Evolutionary conservation across 306 rosid species (phyloP), one percentile per base, ranked within the genome.

Genomic region (Cicer judaicum): DNA sequence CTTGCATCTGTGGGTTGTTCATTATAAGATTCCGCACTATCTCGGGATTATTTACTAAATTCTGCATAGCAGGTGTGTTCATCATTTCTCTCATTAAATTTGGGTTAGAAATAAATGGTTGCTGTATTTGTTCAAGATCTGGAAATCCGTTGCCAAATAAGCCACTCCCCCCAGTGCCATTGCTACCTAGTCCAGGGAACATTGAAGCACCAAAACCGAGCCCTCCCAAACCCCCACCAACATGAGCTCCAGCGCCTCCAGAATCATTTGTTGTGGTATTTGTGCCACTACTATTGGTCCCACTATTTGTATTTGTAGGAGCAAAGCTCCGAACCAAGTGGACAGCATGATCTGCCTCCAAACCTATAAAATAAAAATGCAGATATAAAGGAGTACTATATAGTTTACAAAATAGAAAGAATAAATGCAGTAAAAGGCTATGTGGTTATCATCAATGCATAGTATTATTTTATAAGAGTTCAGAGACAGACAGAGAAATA

Each of bases 1-100:
- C 97, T 46, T 87, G 93, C 93, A 92, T 90, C 83, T 92, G 93
- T 8, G 97, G 97, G 73, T 88, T 92, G 77, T 80, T 88, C 97
- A 87, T 90, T 38, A 90, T 85, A 87, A 92, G 82, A 68, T 82
- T 88, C 76, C 90, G 83, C 89, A 92, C 81, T 65, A 92, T 77
- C 55, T 90, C 93, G 1, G 93, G 92, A 81, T 86, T 92, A 55
- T 78, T 90, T 76, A 88, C 80, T 60, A 88, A 71, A 82, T 87
- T 88, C 81, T 92, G 96, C 82, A 92, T 77, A 36, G 87, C 90
- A 61, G 97, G 93, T 40, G 82, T 72, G 80, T 92, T 88, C 91
- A 90, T 89, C 79, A 92, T 82, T 67, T 90, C 93, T 73, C 93
- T 85, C 84, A 88, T 82, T 63, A 85, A 67, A 75, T 88, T 89